Conservation (phyloP, 2,329 filamentous ascomycete genomes). For the Sarocladium strictum region DNA sequence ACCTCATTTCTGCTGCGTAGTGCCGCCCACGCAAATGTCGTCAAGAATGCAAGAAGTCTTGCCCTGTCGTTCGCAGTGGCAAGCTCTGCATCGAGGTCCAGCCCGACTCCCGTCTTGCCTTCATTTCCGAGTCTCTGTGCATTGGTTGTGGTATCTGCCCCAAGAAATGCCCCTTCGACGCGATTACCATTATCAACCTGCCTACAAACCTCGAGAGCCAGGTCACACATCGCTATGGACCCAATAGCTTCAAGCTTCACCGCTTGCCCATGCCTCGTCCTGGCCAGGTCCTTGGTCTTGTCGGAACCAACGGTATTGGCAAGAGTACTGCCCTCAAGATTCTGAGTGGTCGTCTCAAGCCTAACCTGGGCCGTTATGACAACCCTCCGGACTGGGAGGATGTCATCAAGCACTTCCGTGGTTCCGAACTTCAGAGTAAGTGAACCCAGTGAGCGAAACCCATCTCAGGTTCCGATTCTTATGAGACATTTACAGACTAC, state of each 20-base stretch:
- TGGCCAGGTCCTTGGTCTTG: slow-evolving; percentile 90
- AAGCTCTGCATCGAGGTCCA: slow-evolving; percentile 96
- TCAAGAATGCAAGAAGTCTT: slow-evolving; percentile 98
- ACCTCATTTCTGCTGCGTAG: slow-evolving; percentile 25
- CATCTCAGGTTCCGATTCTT: no score
- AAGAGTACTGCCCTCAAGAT: slow-evolving; percentile 99
- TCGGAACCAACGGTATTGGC: slow-evolving; percentile 99
- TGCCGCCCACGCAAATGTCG: slow-evolving; percentile 68
- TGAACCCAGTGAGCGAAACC: no score
- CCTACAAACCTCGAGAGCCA: slow-evolving; percentile 98
- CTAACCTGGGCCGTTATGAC: slow-evolving; percentile 89
- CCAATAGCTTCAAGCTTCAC: slow-evolving; percentile 99
- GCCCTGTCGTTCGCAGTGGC: slow-evolving; percentile 92
- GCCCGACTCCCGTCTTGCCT: slow-evolving; percentile 85
- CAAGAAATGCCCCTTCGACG: slow-evolving; percentile 98
- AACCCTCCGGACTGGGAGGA: slow-evolving; percentile 99
- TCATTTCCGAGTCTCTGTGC: slow-evolving; percentile 93
- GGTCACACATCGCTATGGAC: slow-evolving; percentile 96
- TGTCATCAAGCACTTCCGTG: slow-evolving; percentile 96
- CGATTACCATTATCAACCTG: slow-evolving; percentile 99
- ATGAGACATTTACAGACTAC: no score
- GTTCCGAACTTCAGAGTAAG: slow-evolving; percentile 93
- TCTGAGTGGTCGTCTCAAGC: slow-evolving; percentile 96
- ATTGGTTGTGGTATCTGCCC: slow-evolving; percentile 99
- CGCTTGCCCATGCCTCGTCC: slow-evolving; percentile 92